Conservation (phyloP, 306 rosid species). For the Vachellia pachyceras region DNA sequence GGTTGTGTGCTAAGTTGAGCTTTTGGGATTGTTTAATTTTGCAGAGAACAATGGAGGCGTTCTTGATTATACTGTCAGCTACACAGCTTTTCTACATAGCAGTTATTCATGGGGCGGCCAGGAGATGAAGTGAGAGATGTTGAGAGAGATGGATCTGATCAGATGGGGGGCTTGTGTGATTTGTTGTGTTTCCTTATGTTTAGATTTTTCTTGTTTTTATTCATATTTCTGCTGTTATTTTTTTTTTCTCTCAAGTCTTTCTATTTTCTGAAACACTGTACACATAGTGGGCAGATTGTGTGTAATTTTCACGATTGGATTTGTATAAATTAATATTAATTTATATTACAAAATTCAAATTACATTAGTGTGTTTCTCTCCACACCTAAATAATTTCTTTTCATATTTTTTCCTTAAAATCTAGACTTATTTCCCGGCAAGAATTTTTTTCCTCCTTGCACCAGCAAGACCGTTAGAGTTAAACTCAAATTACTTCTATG, state of each 20-base stretch:
- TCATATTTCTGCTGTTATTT: background rate
- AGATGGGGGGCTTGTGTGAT: constrained; percentile 14
- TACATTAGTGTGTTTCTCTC: background rate
- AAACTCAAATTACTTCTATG: too few species aligned
- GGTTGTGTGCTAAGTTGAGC: background rate
- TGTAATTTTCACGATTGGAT: constrained; percentile 51
- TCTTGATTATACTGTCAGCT: constrained; percentile 85
- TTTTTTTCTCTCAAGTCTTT: background rate
- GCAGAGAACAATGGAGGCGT: constrained; percentile 95
- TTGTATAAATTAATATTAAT: constrained; percentile 46
- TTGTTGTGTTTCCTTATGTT: background rate
- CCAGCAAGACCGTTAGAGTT: too few species aligned
- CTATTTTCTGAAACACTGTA: background rate
- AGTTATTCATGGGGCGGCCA: constrained; percentile 60
- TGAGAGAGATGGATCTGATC: constrained; percentile 11
- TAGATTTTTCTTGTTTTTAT: background rate
- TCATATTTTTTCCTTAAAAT: background rate
- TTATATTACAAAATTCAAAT: constrained; percentile 6
- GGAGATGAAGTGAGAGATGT: constrained; percentile 38
- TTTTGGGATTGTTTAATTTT: constrained; percentile 33
- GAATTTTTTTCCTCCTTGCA: too few species aligned
- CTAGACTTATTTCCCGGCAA: too few species aligned
- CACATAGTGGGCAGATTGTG: constrained; percentile 32
- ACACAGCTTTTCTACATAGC: constrained; percentile 85
- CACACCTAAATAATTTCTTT: background rate